Percentiles rank a stretch among this genome's conserved stretches.
These are phyloP conservation scores for Talaromyces sp. DNA, from an alignment of 2,329 filamentous ascomycete genomes.

Conservation along the genomic window DNA sequence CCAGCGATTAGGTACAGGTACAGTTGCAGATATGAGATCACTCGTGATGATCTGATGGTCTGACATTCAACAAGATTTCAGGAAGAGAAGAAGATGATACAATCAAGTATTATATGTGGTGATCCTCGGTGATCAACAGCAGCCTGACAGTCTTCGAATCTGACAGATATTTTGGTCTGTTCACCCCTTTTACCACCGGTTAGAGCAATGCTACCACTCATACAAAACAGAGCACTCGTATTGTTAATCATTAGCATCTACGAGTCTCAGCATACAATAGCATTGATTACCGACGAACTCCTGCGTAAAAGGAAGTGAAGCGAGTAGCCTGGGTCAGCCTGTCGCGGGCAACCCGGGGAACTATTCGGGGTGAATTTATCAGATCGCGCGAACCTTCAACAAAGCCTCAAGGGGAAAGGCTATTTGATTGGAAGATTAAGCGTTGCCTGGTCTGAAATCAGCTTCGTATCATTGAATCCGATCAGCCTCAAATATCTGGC, in stretches of 20 bases:
- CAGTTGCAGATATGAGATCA: constrained; percentile 9
- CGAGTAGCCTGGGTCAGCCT: constrained; percentile 1
- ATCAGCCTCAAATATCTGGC: not conserved
- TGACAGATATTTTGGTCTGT: not conserved
- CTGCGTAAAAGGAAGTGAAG: not conserved
- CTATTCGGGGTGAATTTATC: not conserved
- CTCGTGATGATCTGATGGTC: not conserved
- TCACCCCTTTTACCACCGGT: not conserved
- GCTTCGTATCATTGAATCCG: not conserved
- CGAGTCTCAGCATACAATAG: not conserved
- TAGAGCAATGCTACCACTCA: not conserved
- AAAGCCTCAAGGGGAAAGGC: not conserved
- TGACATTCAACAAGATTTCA: not conserved
- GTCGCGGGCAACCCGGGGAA: not conserved
- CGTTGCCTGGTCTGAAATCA: not conserved
- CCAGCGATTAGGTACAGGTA: not conserved
- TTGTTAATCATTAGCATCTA: not conserved
- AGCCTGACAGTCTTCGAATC: not conserved
- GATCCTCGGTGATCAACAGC: constrained; percentile 6
- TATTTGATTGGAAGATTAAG: not conserved
- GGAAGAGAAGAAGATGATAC: not conserved
- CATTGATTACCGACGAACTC: not conserved
- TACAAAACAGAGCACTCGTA: not conserved
- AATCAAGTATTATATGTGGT: not conserved
- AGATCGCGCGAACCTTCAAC: not conserved